phyloP scores from a whole-genome alignment of 305 asterid species.

The Solanum chacoense region DNA sequence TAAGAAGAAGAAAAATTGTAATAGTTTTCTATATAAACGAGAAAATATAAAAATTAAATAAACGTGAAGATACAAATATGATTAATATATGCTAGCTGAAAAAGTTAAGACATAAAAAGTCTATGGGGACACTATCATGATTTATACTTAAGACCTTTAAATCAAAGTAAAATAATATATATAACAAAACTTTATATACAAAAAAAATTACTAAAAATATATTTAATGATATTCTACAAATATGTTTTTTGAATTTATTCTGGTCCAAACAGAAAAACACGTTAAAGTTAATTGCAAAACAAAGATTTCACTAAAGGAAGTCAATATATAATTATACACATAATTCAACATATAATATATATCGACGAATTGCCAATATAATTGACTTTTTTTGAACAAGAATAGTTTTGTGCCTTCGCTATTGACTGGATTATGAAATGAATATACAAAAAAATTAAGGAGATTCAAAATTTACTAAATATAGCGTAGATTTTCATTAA shows the following conservation, averaged over 20 bases:
- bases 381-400: background rate
- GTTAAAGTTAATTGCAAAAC: background rate
- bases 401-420: too few species aligned
- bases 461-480: background rate
- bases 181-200: background rate
- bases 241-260: background rate
- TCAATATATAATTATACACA: background rate
- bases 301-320: background rate
- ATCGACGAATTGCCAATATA: background rate
- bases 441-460: background rate
- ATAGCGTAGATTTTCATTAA: accelerated
- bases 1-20: background rate
- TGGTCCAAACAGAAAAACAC: background rate
- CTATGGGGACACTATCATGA: background rate
- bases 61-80: background rate
- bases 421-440: background rate
- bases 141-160: background rate
- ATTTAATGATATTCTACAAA: background rate
- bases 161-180: background rate
- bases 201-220: background rate
- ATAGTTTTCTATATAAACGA: background rate
- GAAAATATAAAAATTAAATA: background rate
- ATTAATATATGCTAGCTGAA: background rate
- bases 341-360: background rate
- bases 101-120: background rate